A percentile compares a stretch with the other conserved stretches of the same genome.
These are phyloP conservation scores for Asterella californica DNA, from an alignment of 225 moss, liverwort and hornwort species.

Conservation along the genomic window DNA sequence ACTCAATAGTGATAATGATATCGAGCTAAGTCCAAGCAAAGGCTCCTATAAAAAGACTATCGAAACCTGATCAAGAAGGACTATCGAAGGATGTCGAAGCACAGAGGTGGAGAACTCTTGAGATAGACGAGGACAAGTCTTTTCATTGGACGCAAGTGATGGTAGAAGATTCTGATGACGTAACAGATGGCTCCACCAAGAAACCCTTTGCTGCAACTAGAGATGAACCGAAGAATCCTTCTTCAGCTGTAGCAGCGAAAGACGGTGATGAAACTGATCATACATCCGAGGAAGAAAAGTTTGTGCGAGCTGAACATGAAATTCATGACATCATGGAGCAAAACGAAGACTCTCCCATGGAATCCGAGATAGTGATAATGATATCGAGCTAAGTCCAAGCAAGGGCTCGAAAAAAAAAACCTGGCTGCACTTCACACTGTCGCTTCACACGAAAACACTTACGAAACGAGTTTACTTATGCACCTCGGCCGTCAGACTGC, in stretches of 20 bases:
- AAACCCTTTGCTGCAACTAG: neutral
- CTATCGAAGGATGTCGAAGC: constrained; percentile 34
- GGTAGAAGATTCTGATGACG: constrained; percentile 11
- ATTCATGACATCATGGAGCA: constrained; percentile 14
- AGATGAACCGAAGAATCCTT: neutral
- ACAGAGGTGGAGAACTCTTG: constrained; percentile 46
- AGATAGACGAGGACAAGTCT: constrained; percentile 65
- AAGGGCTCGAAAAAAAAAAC: no score
- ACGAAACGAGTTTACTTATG: no score
- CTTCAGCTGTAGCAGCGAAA: neutral
- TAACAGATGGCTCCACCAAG: constrained; percentile 2
- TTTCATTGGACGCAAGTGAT: constrained; percentile 68
- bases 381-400: no score
- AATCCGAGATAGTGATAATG: constrained; percentile 42
- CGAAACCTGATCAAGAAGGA: constrained; percentile 59
- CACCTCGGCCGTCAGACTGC: no score
- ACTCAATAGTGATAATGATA: no score
- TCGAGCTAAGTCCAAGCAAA: no score
- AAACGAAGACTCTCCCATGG: neutral
- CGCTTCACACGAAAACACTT: no score
- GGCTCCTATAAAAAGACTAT: no score
- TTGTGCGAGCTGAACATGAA: constrained; percentile 13
- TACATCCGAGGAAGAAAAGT: constrained; percentile 21
- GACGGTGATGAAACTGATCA: constrained; percentile 8
- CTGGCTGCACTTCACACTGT: no score